These are phyloP conservation scores for Fusarium proliferatum DNA, from an alignment of 2,329 filamentous ascomycete genomes.

Conservation along the genomic window DNA sequence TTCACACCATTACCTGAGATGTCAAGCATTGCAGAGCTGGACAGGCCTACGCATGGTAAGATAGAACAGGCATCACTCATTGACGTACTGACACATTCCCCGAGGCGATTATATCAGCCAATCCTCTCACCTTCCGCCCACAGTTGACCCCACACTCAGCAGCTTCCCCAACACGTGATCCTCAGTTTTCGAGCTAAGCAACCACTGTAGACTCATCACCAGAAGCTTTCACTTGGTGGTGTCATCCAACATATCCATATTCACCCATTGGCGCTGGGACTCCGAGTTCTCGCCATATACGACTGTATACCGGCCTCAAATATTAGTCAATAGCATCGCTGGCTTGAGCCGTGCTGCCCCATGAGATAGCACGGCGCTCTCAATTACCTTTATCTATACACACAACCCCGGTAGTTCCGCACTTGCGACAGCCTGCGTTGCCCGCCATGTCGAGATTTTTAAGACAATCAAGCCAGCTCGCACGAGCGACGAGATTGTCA, in stretches of 20 bases:
- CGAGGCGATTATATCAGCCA: constrained; percentile 16
- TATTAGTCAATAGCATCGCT: constrained; percentile 3
- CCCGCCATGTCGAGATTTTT: constrained; percentile 72
- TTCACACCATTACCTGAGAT: not conserved
- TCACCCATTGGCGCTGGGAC: constrained; percentile 38
- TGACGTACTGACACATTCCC: constrained; percentile 22
- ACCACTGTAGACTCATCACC: constrained; percentile 42
- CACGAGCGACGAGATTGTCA: constrained; percentile 69
- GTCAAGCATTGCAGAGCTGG: not conserved
- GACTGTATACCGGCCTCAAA: constrained; percentile 10
- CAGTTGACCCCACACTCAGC: constrained; percentile 25
- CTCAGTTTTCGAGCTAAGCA: constrained; percentile 47
- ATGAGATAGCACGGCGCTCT: constrained; percentile 49
- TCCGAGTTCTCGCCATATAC: constrained; percentile 29
- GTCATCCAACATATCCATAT: constrained; percentile 45
- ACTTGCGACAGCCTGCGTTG: constrained; percentile 46
- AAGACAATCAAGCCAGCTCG: constrained; percentile 73
- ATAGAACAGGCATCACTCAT: constrained; percentile 10
- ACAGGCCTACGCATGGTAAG: not conserved
- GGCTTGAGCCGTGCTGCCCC: constrained; percentile 42
- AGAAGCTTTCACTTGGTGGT: constrained; percentile 46
- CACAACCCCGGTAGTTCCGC: constrained; percentile 51
- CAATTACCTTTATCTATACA: constrained; percentile 29
- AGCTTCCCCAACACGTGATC: constrained; percentile 47
- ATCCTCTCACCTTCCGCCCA: constrained; percentile 10